Conservation (phyloP, 345 rosid genomes). For the Moringa oleifera region DNA sequence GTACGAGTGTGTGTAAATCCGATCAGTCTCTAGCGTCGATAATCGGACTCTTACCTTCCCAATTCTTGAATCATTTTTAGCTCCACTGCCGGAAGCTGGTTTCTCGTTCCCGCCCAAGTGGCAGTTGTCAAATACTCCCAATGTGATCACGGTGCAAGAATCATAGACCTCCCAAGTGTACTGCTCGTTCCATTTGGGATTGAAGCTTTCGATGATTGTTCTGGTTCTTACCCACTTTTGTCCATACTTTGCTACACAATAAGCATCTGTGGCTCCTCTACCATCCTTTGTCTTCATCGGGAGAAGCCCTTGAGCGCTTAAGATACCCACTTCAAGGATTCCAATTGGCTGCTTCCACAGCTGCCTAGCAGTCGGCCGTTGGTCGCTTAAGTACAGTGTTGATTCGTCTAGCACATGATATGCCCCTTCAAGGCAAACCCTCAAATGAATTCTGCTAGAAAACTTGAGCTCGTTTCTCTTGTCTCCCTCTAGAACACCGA, state of each 20-base stretch:
- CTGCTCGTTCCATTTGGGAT: conserved; percentile 86
- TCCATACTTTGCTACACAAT: conserved; percentile 81
- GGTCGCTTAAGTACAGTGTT: conserved; percentile 78
- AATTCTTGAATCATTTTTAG: conserved; percentile 55
- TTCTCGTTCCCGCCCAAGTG: conserved; percentile 63
- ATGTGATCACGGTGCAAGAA: conserved; percentile 72
- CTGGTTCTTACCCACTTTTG: conserved; percentile 88
- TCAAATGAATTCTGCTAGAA: conserved; percentile 65
- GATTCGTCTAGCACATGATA: conserved; percentile 93
- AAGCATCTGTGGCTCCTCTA: conserved; percentile 62
- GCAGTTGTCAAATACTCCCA: conserved; percentile 82
- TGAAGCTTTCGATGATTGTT: conserved; percentile 60
- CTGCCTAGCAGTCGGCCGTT: conserved; percentile 77
- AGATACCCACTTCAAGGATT: conserved; percentile 77
- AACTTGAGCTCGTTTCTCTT: conserved; percentile 79
- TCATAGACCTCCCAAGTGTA: conserved; percentile 91
- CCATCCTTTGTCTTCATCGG: conserved; percentile 74
- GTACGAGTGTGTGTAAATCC: conserved; percentile 71
- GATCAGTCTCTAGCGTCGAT: conserved; percentile 65
- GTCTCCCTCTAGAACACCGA: conserved; percentile 75
- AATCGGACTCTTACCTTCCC: conserved; percentile 79
- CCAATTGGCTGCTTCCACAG: conserved; percentile 88
- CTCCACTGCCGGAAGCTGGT: conserved; percentile 33
- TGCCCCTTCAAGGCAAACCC: conserved; percentile 88
- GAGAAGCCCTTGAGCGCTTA: conserved; percentile 70